Evolutionary conservation across 2,329 filamentous ascomycete species (phyloP).

Genomic region (Botrytis cinerea): DNA sequence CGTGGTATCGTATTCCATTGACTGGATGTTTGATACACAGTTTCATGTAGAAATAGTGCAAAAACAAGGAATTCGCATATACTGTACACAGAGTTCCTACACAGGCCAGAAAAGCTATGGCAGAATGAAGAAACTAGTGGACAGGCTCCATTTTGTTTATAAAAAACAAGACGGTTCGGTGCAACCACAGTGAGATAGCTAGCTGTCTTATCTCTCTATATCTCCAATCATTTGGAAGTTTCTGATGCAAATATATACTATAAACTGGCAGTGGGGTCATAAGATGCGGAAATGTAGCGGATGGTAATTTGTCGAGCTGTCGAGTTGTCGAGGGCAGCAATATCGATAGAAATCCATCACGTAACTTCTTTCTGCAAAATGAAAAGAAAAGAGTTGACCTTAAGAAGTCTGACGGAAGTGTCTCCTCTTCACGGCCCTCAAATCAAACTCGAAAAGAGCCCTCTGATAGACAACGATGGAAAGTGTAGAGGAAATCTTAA

Average conservation of each 20-base stretch:
- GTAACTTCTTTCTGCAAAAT: too few relatives aligned
- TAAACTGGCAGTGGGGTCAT: background rate
- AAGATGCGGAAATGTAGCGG: background rate
- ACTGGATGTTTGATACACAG: background rate
- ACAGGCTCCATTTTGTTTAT: background rate
- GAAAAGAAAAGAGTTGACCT: too few relatives aligned
- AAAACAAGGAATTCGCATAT: background rate
- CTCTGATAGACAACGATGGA: background rate
- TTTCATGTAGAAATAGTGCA: background rate
- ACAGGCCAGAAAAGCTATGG: background rate
- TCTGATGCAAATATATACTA: background rate
- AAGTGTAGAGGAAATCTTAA: background rate
- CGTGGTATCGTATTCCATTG: background rate
- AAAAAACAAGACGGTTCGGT: background rate
- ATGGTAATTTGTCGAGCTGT: background rate
- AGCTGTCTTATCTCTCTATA: background rate
- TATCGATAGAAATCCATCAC: background rate
- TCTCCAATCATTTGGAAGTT: background rate
- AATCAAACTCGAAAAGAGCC: too few relatives aligned
- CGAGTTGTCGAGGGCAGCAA: background rate
- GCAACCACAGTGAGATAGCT: background rate
- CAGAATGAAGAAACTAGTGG: background rate
- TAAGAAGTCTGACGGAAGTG: background rate
- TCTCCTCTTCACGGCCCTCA: background rate
- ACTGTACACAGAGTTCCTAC: background rate